Conservation (phyloP, 192 early-diverging fungal genomes). For the Coemansia nantahalensis region DNA sequence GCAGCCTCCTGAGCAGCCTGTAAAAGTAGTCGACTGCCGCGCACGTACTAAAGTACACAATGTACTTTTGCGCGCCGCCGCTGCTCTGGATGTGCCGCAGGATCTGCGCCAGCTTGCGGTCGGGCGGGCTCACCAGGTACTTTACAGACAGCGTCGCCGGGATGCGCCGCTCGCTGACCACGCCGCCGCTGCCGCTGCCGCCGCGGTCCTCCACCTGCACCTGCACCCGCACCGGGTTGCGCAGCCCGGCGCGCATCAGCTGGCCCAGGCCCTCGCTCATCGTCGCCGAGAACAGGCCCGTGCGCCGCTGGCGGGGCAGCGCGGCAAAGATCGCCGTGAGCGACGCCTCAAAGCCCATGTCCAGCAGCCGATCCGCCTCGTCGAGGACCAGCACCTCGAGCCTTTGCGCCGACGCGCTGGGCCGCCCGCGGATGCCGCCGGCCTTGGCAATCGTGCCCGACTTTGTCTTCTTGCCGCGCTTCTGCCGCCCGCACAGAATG, state of each 20-base stretch:
- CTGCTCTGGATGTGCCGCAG: constrained; percentile 60
- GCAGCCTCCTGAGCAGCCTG: constrained; percentile 55
- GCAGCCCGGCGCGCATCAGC: constrained; percentile 80
- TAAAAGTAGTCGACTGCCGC: constrained; percentile 95
- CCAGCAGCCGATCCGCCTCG: constrained; percentile 90
- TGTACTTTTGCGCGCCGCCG: constrained; percentile 68
- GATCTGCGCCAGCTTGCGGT: constrained; percentile 79
- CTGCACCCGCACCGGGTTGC: constrained; percentile 86
- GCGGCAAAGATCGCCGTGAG: constrained; percentile 74
- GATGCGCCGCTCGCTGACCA: constrained; percentile 15
- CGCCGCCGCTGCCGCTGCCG: background rate
- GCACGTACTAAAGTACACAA: constrained; percentile 95
- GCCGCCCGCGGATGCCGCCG: constrained; percentile 43
- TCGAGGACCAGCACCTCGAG: constrained; percentile 89
- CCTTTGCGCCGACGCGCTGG: constrained; percentile 64
- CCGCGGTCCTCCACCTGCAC: constrained; percentile 71
- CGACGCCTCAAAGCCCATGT: constrained; percentile 88
- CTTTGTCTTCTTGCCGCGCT: constrained; percentile 35
- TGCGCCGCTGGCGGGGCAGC: constrained; percentile 92
- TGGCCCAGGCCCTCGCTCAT: constrained; percentile 88
- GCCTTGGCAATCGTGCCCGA: constrained; percentile 36
- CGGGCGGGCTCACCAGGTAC: constrained; percentile 74
- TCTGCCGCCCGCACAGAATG: constrained; percentile 54
- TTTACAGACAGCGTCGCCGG: constrained; percentile 59
- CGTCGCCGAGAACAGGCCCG: constrained; percentile 95